Conservation (phyloP, 2,329 filamentous ascomycete species). For the Diplodia corticola region DNA sequence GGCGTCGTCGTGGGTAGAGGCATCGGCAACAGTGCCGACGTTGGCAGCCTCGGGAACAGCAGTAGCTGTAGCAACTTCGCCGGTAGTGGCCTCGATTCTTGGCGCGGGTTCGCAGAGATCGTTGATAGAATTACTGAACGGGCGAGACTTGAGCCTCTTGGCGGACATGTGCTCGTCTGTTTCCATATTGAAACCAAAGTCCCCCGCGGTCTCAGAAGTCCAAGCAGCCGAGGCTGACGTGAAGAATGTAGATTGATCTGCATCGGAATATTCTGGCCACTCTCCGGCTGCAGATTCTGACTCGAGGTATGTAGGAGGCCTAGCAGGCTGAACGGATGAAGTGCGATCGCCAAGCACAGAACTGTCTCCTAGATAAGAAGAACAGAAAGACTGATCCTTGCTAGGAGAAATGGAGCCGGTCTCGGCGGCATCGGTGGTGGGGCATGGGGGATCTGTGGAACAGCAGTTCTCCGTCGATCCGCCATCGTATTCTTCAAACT, state of each 20-base stretch:
- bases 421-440: background rate
- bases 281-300: background rate
- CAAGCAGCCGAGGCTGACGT: background rate
- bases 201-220: background rate
- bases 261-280: background rate
- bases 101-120: conserved; percentile 13
- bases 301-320: background rate
- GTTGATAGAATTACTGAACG: conserved; percentile 16
- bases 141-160: background rate
- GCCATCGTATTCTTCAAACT: background rate
- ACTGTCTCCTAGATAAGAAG: background rate
- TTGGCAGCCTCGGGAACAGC: background rate
- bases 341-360: background rate
- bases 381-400: background rate
- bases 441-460: background rate
- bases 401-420: background rate
- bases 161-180: background rate
- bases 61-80: background rate
- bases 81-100: background rate
- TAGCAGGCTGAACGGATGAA: background rate
- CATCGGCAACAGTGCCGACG: background rate
- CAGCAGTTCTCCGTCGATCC: background rate
- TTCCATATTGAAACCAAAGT: background rate
- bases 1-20: background rate
- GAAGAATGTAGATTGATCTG: background rate